Conservation (phyloP, 2,329 filamentous ascomycete genomes). For the Colletotrichum karsti region DNA sequence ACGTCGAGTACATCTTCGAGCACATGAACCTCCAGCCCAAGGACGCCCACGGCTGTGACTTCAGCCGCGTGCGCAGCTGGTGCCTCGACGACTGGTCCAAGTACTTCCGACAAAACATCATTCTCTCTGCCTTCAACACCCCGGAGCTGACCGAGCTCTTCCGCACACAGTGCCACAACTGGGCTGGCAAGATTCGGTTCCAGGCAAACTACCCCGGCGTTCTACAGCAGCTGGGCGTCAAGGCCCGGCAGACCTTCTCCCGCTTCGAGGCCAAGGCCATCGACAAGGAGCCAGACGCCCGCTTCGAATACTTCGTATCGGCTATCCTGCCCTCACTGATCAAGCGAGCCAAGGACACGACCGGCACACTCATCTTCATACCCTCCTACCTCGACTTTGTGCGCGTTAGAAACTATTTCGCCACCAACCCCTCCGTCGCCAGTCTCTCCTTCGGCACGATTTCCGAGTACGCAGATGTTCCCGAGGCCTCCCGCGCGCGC, state of each 20-base stretch:
- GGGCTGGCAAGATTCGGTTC: slow-evolving; percentile 80
- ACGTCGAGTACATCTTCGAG: slow-evolving; percentile 89
- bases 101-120: slow-evolving; percentile 84
- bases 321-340: slow-evolving; percentile 80
- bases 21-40: slow-evolving; percentile 92
- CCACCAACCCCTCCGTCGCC: slow-evolving; percentile 68
- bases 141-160: slow-evolving; percentile 87
- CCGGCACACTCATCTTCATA: slow-evolving; percentile 86
- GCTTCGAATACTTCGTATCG: slow-evolving; percentile 91
- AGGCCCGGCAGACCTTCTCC: slow-evolving; percentile 87
- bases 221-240: slow-evolving; percentile 76
- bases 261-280: slow-evolving; percentile 80
- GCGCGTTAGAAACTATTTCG: slow-evolving; percentile 90
- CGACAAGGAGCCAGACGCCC: slow-evolving; percentile 80
- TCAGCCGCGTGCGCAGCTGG: slow-evolving; percentile 88
- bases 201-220: slow-evolving; percentile 74
- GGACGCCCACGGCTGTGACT: slow-evolving; percentile 91
- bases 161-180: slow-evolving; percentile 80
- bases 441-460: slow-evolving; percentile 79
- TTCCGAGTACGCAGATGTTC: slow-evolving; percentile 84
- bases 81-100: slow-evolving; percentile 89
- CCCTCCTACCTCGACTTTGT: slow-evolving; percentile 96
- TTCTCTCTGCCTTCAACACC: slow-evolving; percentile 84
- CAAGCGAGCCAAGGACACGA: slow-evolving; percentile 70
- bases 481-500: slow-evolving; percentile 83